Percentiles rank a stretch among this genome's conserved stretches.
phyloP scores from a whole-genome alignment of 164 flowering plant species.

The Sedum album region DNA sequence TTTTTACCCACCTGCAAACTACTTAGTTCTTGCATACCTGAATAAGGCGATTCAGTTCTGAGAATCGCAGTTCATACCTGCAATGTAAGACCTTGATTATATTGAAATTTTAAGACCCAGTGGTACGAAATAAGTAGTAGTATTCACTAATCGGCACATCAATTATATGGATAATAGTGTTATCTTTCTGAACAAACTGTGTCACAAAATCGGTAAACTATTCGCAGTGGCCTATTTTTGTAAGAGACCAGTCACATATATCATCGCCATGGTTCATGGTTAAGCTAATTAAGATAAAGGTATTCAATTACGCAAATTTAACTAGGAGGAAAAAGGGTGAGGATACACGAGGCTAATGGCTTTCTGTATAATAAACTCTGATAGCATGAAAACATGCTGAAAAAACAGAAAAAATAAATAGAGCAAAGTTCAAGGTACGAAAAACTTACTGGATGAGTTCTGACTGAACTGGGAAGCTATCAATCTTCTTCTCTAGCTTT shows the following conservation, averaged over 20 bases:
- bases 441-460: constrained; percentile 78
- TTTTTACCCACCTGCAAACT: neutral
- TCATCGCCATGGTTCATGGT: neutral
- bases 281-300: neutral
- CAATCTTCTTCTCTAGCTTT: constrained; percentile 45
- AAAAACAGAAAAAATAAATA: neutral
- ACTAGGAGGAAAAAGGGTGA: neutral
- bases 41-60: constrained; percentile 64
- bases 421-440: neutral
- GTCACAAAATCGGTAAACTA: neutral
- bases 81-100: neutral
- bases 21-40: constrained; percentile 34
- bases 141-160: neutral
- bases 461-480: constrained; percentile 52
- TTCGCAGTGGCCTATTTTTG: neutral
- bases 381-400: too few relatives aligned
- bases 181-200: neutral
- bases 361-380: neutral
- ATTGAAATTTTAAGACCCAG: neutral
- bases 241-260: neutral
- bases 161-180: neutral
- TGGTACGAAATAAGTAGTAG: neutral
- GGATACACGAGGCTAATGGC: neutral
- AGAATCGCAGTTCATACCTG: constrained; percentile 76
- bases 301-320: neutral